Conservation (phyloP, 176 grass and related monocot species). For the Puya raimondii region DNA sequence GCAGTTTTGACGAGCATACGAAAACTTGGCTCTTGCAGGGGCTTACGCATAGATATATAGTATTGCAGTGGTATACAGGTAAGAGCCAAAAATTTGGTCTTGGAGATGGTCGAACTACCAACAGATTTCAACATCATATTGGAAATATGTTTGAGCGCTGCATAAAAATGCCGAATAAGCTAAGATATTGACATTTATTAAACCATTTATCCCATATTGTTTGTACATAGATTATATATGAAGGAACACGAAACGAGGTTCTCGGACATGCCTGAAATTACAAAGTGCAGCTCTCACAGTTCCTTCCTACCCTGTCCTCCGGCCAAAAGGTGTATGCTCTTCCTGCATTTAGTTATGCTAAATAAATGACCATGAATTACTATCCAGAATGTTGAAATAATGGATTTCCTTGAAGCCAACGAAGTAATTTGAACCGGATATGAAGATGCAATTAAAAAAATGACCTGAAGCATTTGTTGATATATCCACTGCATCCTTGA, state of each 20-base stretch:
- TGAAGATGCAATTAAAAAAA: slow-evolving; percentile 5
- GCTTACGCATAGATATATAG: too few relatives aligned
- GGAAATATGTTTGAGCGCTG: too few relatives aligned
- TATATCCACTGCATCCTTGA: slow-evolving; percentile 59
- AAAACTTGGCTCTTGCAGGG: too few relatives aligned
- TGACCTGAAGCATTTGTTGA: slow-evolving; percentile 47
- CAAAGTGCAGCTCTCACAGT: background rate
- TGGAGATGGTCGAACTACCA: too few relatives aligned
- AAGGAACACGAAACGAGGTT: background rate
- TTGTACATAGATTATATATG: too few relatives aligned
- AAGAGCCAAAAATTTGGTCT: too few relatives aligned
- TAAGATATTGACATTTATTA: too few relatives aligned
- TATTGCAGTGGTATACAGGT: too few relatives aligned
- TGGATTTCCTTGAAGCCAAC: background rate
- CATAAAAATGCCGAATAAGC: too few relatives aligned
- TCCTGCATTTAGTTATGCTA: slow-evolving; percentile 34
- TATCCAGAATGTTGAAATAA: background rate
- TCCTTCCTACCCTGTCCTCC: slow-evolving; percentile 23
- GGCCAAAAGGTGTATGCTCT: slow-evolving; percentile 55
- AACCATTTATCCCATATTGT: too few relatives aligned
- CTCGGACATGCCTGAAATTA: background rate
- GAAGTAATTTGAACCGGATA: background rate
- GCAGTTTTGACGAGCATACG: too few relatives aligned
- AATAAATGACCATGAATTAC: slow-evolving; percentile 11
- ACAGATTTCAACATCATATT: too few relatives aligned